Evolutionary conservation across 306 rosid species (phyloP), one percentile per base, ranked within the genome.

Genomic region (Fragaria vesca): DNA sequence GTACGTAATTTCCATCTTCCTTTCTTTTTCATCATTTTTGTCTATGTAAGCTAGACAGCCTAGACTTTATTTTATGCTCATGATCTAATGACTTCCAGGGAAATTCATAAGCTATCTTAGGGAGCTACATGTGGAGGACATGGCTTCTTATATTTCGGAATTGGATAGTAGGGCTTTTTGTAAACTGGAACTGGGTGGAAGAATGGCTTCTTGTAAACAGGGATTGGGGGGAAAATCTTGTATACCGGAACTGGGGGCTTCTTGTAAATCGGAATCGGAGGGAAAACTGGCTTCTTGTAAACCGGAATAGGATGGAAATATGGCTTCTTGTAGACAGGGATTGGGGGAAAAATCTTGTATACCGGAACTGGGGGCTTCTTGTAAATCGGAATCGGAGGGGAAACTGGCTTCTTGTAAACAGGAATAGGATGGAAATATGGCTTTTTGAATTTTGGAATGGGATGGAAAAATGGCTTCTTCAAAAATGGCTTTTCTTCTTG

Each of bases 181-280:
- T n/a, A 69, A n/a, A 46, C 16, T 17, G 83, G 83, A 21, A 40
- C 54, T 45, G 66, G 82, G 13, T 26, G 40, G 0, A 60, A 58
- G 13, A 67, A 11, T 32, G 75, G 63, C 28, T 50, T 71, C 75
- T 71, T 70, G 46, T 17, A 30, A 13, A 69, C 28, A 12, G 73
- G 73, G 3, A 24, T 15, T 6, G 5, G 43, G 3, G 61, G 45
- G 82, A 50, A n/a, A 60, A 12, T 20, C 55, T 55, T 77, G 57
- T 16, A 66, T 12, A 51, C 11, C 20, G 80, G 80, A 40, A 70
- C 4, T 65, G 85, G 72, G 11, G 62, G 82, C 73, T 67, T 82
- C 67, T 58, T 78, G 61, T 18, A 67, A 26, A 54, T 9, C 21
- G 83, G 83, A n/a, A 38, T 24, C 21, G 66, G 82, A 8, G 21